Base-by-base conservation (phyloP, 495 filamentous ascomycete species). In the Cetradonia linearis region DNA sequence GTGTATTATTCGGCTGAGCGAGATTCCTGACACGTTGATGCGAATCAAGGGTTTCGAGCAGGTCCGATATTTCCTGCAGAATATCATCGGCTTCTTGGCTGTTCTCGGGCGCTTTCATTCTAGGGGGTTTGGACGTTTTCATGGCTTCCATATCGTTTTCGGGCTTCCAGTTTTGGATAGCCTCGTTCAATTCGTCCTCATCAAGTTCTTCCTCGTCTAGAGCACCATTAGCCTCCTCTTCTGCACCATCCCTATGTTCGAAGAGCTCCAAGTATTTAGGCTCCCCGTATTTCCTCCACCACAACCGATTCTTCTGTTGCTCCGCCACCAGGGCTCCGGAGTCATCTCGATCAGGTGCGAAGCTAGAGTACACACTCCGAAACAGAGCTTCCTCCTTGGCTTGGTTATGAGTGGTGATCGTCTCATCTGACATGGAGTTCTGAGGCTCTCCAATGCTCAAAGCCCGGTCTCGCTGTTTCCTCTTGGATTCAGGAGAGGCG, bases 321-420 rank as follows among this genome's bases (percentile, higher is more conserved):
- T 78, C 79, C 38, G 91, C 82, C 10, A 91, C 72, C 58, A 94
- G 77, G 3, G 91, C 83, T 5, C 77, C 81, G 5, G 86, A 81
- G 68, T 93, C 88, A 66, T 96, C 91, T 59, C 83, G 83, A 55
- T 80, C 83, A 6, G 91, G 91, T 13, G 89, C 89, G 73, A 95
- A 95, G 61, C 86, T 87, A 0, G 89, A 94, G 69, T 91, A 95
- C 7, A 85, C 88, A 54, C 88, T 84, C 46, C 88, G 80, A 63
- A 94, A 87, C 30, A 91, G 73, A 5, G 87, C 81, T 33, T 89
- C 86, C 67, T 86, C 77, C 70, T 86, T 84, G 25, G 80, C 78
- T 63, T 82, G 76, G 56, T 81, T 75, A 2, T 81, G 73, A 55
- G 82, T 79, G 4, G 68, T 71, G 1, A 75, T 70, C n/a, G 72